Conservation (phyloP, 257 asterid genomes). For the Penstemon barbatus region DNA sequence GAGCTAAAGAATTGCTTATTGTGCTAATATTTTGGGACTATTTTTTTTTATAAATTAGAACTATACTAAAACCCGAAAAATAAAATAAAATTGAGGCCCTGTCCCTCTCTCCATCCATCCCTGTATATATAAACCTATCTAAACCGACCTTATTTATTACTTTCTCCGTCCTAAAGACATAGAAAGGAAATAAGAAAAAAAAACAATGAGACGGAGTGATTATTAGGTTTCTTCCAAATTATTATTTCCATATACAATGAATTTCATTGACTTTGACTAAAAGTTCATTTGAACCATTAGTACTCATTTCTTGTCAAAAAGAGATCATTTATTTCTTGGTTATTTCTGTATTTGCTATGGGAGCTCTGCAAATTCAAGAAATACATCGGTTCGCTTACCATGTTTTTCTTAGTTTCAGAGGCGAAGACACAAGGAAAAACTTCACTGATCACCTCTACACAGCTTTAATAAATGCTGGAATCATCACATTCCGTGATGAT, state of each 20-base stretch:
- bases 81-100: too few relatives aligned
- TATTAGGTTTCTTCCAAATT: too few relatives aligned
- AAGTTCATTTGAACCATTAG: not conserved
- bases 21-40: too few relatives aligned
- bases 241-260: not conserved
- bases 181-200: too few relatives aligned
- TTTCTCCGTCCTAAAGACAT: too few relatives aligned
- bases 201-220: too few relatives aligned
- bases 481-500: not conserved
- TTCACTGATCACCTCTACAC: not conserved
- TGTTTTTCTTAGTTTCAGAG: not conserved
- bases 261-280: not conserved
- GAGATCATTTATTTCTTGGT: not conserved
- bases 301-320: not conserved
- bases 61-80: too few relatives aligned
- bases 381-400: not conserved
- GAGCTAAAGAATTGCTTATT: too few relatives aligned
- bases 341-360: not conserved
- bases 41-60: too few relatives aligned
- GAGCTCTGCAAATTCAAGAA: not conserved
- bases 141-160: too few relatives aligned
- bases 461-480: not conserved
- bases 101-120: too few relatives aligned
- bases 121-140: too few relatives aligned
- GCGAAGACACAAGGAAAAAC: constrained; percentile 1